Conservation (phyloP, 176 grass and related monocot genomes). For the Melocanna baccifera region DNA sequence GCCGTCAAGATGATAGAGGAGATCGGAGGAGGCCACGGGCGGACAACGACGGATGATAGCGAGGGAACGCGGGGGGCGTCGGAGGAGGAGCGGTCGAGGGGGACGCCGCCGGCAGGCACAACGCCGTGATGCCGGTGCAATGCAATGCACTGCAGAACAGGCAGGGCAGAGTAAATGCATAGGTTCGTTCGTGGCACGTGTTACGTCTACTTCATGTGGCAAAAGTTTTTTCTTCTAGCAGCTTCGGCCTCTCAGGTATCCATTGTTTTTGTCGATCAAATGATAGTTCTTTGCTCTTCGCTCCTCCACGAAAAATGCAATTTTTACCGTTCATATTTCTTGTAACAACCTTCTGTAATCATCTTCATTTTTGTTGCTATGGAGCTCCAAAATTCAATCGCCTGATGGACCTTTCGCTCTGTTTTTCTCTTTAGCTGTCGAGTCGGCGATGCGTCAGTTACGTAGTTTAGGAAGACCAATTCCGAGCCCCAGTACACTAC, state of each 20-base stretch:
- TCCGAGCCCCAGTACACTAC: too few relatives aligned
- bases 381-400: too few relatives aligned
- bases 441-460: too few relatives aligned
- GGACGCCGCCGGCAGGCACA: conserved; percentile 23
- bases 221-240: not conserved
- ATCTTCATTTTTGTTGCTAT: not conserved
- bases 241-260: not conserved
- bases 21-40: conserved; percentile 27
- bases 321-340: not conserved
- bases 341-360: not conserved
- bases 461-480: too few relatives aligned
- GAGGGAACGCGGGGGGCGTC: conserved; percentile 37
- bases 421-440: too few relatives aligned
- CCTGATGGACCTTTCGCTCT: not conserved
- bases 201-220: not conserved
- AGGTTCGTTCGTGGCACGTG: not conserved
- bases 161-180: not conserved
- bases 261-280: conserved; percentile 18
- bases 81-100: conserved; percentile 44
- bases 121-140: conserved; percentile 41
- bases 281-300: not conserved
- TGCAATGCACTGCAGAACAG: not conserved
- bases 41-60: conserved; percentile 37
- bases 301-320: conserved; percentile 24
- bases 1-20: conserved; percentile 71